Percentiles rank a stretch among this genome's conserved stretches.
phyloP scores from a whole-genome alignment of 1,284 basidiomycete species.

The Anthracocystis setariae region DNA sequence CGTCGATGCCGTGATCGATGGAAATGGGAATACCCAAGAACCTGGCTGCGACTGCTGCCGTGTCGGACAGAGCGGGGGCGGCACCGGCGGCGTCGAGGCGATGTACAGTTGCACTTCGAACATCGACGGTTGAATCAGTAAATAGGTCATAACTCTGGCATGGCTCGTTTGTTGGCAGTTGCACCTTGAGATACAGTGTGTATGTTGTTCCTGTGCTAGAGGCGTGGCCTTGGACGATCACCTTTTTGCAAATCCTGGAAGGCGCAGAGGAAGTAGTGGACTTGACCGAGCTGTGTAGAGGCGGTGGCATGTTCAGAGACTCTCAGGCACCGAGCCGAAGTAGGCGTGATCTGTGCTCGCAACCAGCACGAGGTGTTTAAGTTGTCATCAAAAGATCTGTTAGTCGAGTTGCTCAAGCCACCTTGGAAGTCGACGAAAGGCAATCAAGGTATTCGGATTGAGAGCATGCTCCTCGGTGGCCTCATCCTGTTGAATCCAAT shows the following conservation, averaged over 20 bases:
- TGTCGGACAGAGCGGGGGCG: conserved; percentile 38
- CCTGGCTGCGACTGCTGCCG: conserved; percentile 33
- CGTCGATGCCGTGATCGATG: conserved; percentile 24
- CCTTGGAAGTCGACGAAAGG: too few relatives aligned
- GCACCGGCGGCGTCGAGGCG: conserved; percentile 32
- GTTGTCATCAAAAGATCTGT: too few relatives aligned
- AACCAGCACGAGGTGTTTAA: too few relatives aligned
- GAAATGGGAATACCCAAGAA: conserved; percentile 37
- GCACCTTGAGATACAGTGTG: conserved; percentile 36
- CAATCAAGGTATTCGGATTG: too few relatives aligned
- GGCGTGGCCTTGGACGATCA: conserved; percentile 43
- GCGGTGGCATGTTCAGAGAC: conserved; percentile 5
- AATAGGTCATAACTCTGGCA: conserved; percentile 14
- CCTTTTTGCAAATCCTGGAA: conserved; percentile 42
- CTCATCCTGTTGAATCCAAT: too few relatives aligned
- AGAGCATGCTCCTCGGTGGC: too few relatives aligned
- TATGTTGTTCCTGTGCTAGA: conserved; percentile 30
- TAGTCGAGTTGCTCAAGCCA: too few relatives aligned
- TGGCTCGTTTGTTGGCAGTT: conserved; percentile 6
- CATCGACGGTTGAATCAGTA: conserved; percentile 9
- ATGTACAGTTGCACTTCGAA: conserved; percentile 29
- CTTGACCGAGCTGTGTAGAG: neutral
- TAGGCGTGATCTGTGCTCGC: too few relatives aligned
- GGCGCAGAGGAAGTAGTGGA: conserved; percentile 2
- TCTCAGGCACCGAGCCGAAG: neutral